These are phyloP conservation scores for Aegilops tauschii DNA, from an alignment of 176 grass and related monocot genomes.

Conservation along the genomic window DNA sequence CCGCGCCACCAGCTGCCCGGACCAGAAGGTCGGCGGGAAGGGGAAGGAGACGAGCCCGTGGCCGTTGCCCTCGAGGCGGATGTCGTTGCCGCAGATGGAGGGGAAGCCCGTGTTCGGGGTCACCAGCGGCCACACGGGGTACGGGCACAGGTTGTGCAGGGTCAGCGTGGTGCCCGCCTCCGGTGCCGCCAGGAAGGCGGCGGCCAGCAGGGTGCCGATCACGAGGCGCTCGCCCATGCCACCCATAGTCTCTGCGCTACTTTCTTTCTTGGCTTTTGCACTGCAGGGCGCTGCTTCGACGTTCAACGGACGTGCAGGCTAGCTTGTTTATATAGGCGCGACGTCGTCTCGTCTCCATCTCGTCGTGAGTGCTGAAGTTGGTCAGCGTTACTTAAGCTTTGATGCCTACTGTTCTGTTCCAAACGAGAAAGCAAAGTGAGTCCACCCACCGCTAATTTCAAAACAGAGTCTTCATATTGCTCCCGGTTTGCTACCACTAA, in stretches of 20 bases:
- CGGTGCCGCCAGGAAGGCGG: neutral
- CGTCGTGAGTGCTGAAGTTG: neutral
- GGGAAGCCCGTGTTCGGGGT: neutral
- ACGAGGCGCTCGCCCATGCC: neutral
- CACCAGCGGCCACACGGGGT: slow-evolving; percentile 14
- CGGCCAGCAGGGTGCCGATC: neutral
- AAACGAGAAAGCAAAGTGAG: neutral
- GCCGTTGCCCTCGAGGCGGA: neutral
- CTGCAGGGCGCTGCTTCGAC: neutral
- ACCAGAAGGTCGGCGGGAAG: slow-evolving; percentile 7
- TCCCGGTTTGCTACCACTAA: neutral
- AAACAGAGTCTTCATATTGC: neutral
- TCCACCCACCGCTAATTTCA: neutral
- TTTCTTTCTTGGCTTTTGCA: neutral
- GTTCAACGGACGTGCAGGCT: neutral
- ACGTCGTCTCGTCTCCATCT: too few relatives aligned
- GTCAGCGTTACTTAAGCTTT: neutral
- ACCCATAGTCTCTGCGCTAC: neutral
- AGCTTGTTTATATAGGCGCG: neutral
- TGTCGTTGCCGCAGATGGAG: neutral
- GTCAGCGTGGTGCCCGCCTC: neutral
- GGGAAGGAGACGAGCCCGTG: neutral
- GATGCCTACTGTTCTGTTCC: neutral
- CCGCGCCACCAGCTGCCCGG: neutral
- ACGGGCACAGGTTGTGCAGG: slow-evolving; percentile 21